Percentiles rank a stretch among this genome's conserved stretches.
Conservation (phyloP, 371 early-diverging fungal genomes). For the Mortierella sp. region DNA sequence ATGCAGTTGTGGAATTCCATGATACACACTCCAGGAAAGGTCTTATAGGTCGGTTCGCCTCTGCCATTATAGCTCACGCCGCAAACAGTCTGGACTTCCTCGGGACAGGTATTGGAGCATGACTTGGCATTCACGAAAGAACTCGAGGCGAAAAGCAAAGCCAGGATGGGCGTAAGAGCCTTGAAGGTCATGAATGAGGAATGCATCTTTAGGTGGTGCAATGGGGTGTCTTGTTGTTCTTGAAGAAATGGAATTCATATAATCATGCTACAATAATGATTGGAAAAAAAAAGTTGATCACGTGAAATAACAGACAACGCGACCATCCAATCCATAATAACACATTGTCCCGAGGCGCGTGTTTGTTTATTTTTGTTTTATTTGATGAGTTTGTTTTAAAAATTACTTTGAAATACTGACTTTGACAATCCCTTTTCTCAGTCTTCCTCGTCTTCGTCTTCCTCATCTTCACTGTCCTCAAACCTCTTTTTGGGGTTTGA, state of each 20-base stretch:
- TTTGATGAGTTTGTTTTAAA: too few species aligned
- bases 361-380: too few species aligned
- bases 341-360: too few species aligned
- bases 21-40: neutral
- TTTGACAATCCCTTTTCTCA: neutral
- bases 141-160: neutral
- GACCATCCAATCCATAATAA: too few species aligned
- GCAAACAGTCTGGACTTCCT: slow-evolving; percentile 1
- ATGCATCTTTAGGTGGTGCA: neutral
- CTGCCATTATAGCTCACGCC: neutral
- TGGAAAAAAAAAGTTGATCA: too few species aligned
- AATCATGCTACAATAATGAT: neutral
- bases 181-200: neutral
- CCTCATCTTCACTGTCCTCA: slow-evolving; percentile 39
- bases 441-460: slow-evolving; percentile 46
- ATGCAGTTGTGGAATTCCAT: slow-evolving; percentile 3
- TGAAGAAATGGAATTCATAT: neutral
- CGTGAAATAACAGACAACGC: too few species aligned
- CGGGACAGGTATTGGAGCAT: neutral
- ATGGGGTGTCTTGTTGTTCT: neutral
- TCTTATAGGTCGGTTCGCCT: neutral
- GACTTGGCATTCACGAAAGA: neutral
- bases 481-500: slow-evolving; percentile 29
- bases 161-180: neutral
- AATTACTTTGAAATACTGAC: neutral